Evolutionary conservation across 306 rosid species (phyloP).

Genomic region (Begonia fuchsioides): DNA sequence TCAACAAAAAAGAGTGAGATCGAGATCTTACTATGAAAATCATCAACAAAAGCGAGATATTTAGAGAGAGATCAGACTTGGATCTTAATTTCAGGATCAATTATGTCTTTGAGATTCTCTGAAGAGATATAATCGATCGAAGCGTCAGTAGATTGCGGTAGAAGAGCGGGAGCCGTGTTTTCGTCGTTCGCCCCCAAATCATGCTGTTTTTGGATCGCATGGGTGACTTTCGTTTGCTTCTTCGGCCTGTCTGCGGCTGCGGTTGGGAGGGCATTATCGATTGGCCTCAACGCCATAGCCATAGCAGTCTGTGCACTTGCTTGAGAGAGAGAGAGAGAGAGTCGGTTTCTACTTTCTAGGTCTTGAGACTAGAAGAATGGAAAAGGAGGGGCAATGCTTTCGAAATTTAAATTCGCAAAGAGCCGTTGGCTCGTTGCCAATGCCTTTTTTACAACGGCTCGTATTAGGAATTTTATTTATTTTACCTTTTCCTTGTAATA

Average conservation of each 20-base stretch:
- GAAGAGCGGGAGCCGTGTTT: conserved; percentile 31
- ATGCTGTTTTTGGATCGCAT: conserved; percentile 26
- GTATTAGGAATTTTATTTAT: too few species aligned
- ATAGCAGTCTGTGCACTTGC: background rate
- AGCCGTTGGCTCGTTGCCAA: background rate
- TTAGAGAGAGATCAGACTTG: conserved; percentile 18
- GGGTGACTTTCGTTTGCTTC: conserved; percentile 48
- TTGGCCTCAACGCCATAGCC: conserved; percentile 82
- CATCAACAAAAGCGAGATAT: background rate
- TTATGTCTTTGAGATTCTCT: conserved; percentile 53
- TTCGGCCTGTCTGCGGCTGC: conserved; percentile 47
- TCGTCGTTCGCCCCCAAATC: conserved; percentile 28
- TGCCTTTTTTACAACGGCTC: background rate
- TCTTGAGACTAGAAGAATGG: background rate
- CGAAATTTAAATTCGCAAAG: background rate
- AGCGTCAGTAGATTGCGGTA: conserved; percentile 36
- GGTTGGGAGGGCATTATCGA: conserved; percentile 65
- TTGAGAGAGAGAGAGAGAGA: conserved; percentile 4
- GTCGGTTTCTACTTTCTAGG: background rate
- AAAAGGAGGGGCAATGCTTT: background rate
- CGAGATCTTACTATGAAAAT: background rate
- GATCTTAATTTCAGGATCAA: conserved; percentile 50
- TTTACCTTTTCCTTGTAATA: too few species aligned
- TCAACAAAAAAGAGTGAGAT: conserved; percentile 5
- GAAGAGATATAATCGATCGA: conserved; percentile 55